Conservation (phyloP, 176 grass and related monocot genomes). For the Hsuehochloa calcarea region DNA sequence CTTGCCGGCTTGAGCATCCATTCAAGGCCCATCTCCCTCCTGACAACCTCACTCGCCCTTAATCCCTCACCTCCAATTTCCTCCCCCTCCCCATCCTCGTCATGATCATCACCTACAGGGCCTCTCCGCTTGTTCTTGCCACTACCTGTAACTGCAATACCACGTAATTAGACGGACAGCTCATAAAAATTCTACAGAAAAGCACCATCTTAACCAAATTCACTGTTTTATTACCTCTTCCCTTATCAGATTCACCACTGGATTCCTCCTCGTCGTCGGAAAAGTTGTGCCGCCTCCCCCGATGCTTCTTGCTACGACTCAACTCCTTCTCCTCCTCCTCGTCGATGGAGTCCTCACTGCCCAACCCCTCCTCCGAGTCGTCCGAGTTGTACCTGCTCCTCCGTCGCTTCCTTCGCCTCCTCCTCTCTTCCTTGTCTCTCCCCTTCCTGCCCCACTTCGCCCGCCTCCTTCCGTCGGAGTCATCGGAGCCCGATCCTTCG, state of each 20-base stretch:
- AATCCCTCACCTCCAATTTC: constrained; percentile 19
- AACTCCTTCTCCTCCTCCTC: constrained; percentile 40
- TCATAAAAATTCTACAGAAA: background rate
- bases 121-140: constrained; percentile 27
- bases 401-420: constrained; percentile 7
- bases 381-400: constrained; percentile 36
- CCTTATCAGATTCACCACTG: constrained; percentile 29
- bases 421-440: constrained; percentile 38
- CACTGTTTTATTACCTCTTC: constrained; percentile 29
- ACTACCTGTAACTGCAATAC: constrained; percentile 20
- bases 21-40: constrained; percentile 90
- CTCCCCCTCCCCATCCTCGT: constrained; percentile 34
- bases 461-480: constrained; percentile 26
- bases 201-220: background rate
- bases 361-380: constrained; percentile 4
- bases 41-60: constrained; percentile 51
- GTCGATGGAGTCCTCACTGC: constrained; percentile 24
- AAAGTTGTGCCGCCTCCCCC: constrained; percentile 1
- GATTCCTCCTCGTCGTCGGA: constrained; percentile 39
- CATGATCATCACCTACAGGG: background rate
- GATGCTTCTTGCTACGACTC: constrained; percentile 46
- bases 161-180: background rate
- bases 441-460: constrained; percentile 21
- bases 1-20: constrained; percentile 89
- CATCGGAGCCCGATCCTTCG: constrained; percentile 48